These are phyloP conservation scores for Nakazawaea siamensis DNA, from an alignment of 805 yeast genomes.

Conservation along the genomic window DNA sequence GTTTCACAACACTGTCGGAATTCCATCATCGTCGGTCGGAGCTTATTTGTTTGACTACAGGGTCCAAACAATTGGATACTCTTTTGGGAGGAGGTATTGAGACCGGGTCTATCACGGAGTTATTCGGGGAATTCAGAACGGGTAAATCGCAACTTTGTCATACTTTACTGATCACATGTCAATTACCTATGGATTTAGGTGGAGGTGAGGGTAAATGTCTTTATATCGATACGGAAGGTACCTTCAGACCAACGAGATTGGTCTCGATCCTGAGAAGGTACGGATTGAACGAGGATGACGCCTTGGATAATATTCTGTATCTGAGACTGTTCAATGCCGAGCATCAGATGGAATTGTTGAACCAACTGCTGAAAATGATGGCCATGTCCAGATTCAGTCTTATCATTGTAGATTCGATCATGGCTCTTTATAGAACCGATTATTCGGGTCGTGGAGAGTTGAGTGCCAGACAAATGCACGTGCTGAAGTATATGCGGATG, in stretches of 20 bases:
- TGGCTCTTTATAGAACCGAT: slow-evolving; percentile 95
- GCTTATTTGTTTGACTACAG: slow-evolving; percentile 88
- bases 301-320: slow-evolving; percentile 94
- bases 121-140: slow-evolving; percentile 95
- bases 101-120: slow-evolving; percentile 94
- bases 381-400: slow-evolving; percentile 85
- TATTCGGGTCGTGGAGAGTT: slow-evolving; percentile 93
- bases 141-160: slow-evolving; percentile 97
- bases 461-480: slow-evolving; percentile 89
- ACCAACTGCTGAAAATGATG: slow-evolving; percentile 94
- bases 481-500: slow-evolving; percentile 86
- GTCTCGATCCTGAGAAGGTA: slow-evolving; percentile 86
- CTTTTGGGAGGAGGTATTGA: slow-evolving; percentile 94
- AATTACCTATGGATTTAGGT: slow-evolving; percentile 91
- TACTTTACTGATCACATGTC: slow-evolving; percentile 94
- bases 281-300: slow-evolving; percentile 87
- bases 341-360: slow-evolving; percentile 81
- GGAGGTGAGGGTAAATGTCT: slow-evolving; percentile 98
- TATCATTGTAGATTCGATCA: slow-evolving; percentile 91
- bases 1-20: slow-evolving; percentile 95
- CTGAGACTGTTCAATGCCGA: slow-evolving; percentile 97
- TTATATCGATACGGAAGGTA: slow-evolving; percentile 95
- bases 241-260: slow-evolving; percentile 87
- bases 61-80: slow-evolving; percentile 89
- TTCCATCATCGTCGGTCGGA: slow-evolving; percentile 86